Evolutionary conservation across 192 early-diverging fungal species (phyloP), one percentile per base, ranked within the genome.

Genomic region (Entomortierella chlamydospora): DNA sequence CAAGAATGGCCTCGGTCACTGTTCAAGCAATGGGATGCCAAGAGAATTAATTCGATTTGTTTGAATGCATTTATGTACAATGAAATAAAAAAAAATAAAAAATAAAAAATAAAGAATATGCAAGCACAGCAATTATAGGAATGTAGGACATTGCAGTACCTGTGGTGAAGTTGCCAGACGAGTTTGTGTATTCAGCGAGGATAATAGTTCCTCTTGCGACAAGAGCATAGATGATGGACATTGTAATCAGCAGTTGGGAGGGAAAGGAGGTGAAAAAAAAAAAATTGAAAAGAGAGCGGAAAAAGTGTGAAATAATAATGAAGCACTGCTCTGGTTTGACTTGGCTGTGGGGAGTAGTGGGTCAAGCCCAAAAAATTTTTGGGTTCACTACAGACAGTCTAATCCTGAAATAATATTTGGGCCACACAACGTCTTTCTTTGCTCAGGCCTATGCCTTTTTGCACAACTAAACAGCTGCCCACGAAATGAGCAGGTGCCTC

Each of bases 1-100:
- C 93, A 17, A 96, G 87, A 63, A 98, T 96, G 28, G 91, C 92
- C 68, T 95, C 92, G 23, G 93, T 94, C 53, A 95, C 90, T 86
- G 73, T 22, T 39, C n/a, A n/a, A n/a, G n/a, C n/a, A 57, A 26
- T 7, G 17, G 28, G 11, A 56, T 33, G 25, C 8, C 39, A 41
- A 41, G 51, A 13, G 43, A 51, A 25, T 15, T 5, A 51, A 51
- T 8, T 15, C 4, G 6, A 51, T 22, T 69, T 7, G 31, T 37
- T 28, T 13, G n/a, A n/a, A 37, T 30, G n/a, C n/a, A n/a, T n/a
- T n/a, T n/a, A n/a, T n/a, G n/a, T n/a, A n/a, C n/a, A n/a, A n/a
- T n/a, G n/a, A n/a, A n/a, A n/a, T 52, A 25, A 13, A 9, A 9
- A 4, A 26, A 20, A 49, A 33, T 18, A 39, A 12, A 31, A 10